phyloP scores from a whole-genome alignment of 2,329 filamentous ascomycete genomes.

The Apiospora saccharicola region DNA sequence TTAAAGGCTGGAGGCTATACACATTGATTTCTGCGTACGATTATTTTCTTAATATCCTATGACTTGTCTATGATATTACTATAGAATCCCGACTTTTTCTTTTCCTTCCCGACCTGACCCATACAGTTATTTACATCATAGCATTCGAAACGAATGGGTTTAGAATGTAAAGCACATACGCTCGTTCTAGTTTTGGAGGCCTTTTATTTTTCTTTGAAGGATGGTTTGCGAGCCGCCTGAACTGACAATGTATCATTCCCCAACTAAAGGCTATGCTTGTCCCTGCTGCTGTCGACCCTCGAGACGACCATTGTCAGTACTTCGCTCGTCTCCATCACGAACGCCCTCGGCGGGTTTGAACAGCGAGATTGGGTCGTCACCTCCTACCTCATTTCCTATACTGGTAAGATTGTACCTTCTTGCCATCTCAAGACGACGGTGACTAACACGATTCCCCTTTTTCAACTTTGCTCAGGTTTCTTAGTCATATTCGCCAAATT shows the following conservation, averaged over 20 bases:
- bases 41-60: neutral
- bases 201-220: neutral
- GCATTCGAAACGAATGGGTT: neutral
- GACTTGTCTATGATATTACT: neutral
- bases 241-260: slow-evolving; percentile 11
- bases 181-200: neutral
- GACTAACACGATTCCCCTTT: neutral
- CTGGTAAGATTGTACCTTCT: slow-evolving; percentile 40
- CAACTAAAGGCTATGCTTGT: slow-evolving; percentile 32
- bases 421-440: neutral
- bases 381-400: slow-evolving; percentile 57
- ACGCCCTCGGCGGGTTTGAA: slow-evolving; percentile 36
- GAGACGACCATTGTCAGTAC: slow-evolving; percentile 62
- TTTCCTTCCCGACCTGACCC: neutral
- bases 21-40: slow-evolving; percentile 30
- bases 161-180: neutral
- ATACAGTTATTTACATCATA: neutral
- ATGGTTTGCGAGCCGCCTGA: neutral
- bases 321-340: slow-evolving; percentile 54
- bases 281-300: slow-evolving; percentile 52
- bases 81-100: neutral
- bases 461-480: slow-evolving; percentile 36
- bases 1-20: slow-evolving; percentile 7
- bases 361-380: slow-evolving; percentile 52
- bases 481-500: slow-evolving; percentile 52